Base-by-base conservation (phyloP, 129 eudicot species). In the Cynara cardunculus region DNA sequence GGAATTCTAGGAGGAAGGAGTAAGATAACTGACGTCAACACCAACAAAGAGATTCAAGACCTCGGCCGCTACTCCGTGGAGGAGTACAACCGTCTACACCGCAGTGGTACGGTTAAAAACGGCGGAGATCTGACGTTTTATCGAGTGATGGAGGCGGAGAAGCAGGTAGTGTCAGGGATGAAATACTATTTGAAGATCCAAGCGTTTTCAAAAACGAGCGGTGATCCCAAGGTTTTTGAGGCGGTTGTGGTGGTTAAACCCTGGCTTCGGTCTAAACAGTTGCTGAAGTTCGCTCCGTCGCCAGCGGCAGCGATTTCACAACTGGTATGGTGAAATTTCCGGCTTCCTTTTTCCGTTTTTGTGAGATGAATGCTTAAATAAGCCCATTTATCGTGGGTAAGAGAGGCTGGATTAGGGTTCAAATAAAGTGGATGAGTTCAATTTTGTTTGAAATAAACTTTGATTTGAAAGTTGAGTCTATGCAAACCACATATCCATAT, bases 141-240 rank as follows among this genome's bases (percentile, higher is more conserved):
- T 18, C 70, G 21, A 59, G 97, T 91, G 44, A 88, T 91, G 27
- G 97, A 85, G 80, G 97, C 94, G 69, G 92, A 91, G 87, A 81
- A 77, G 41, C 97, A 91, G 75, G 94, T 91, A 27, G 97, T 91
- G 61, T 80, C 97, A 0, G 97, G 97, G 75, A 85, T 89, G 30
- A 91, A 91, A 69, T 91, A 89, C 67, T 91, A 86, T 10, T 72
- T 91, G 74, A 89, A 70, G 79, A 82, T 92, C 25, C 82, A 82
- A 7, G 89, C 89, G 46, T 49, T 73, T 66, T 39, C 82, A 2
- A 44, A 82, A 16, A 25, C 8, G 9, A 18, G 69, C 27, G 91
- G 85, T 1, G 75, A 56, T 0, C 75, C 56, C 5, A 78, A 61
- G 74, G 80, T 64, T 22, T 92, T 84, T 14, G 87, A 89, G 56